These are phyloP conservation scores for Termitomyces sp. DNA, from an alignment of 768 basidiomycete genomes.

Conservation along the genomic window DNA sequence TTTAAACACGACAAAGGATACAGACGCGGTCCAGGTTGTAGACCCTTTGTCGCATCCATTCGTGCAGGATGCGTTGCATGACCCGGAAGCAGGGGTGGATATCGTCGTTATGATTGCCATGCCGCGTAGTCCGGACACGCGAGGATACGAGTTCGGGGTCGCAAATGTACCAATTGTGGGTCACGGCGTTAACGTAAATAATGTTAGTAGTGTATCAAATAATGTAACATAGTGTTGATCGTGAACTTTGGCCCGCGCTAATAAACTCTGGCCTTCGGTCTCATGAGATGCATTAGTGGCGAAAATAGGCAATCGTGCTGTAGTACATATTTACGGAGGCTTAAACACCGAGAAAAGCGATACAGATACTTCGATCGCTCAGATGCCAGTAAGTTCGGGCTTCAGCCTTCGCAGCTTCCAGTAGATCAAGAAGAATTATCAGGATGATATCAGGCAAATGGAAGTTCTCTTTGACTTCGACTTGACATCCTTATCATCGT, in stretches of 20 bases:
- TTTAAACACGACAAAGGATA: background rate
- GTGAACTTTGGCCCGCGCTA: background rate
- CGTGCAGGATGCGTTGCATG: constrained; percentile 11
- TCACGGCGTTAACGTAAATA: background rate
- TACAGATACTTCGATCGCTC: no score
- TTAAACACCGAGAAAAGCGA: no score
- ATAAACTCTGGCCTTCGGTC: background rate
- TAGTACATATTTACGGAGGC: background rate
- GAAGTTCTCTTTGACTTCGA: no score
- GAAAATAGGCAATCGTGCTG: background rate
- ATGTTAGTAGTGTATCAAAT: background rate
- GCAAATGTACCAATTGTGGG: constrained; percentile 21
- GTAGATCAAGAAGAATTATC: no score
- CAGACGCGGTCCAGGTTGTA: background rate
- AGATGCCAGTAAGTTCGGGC: no score
- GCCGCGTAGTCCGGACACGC: constrained; percentile 26
- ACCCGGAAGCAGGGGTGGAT: constrained; percentile 20
- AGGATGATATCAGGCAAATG: no score
- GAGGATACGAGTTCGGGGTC: constrained; percentile 38
- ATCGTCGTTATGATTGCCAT: constrained; percentile 43
- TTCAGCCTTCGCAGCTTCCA: no score
- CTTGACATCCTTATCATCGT: no score
- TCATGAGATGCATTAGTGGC: background rate
- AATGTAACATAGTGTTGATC: background rate
- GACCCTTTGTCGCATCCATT: background rate